Percentiles rank a stretch among this genome's conserved stretches.
These are phyloP conservation scores for Chlamydomonas sphaeroides DNA, from an alignment of 139 green algal species.

Conservation along the genomic window DNA sequence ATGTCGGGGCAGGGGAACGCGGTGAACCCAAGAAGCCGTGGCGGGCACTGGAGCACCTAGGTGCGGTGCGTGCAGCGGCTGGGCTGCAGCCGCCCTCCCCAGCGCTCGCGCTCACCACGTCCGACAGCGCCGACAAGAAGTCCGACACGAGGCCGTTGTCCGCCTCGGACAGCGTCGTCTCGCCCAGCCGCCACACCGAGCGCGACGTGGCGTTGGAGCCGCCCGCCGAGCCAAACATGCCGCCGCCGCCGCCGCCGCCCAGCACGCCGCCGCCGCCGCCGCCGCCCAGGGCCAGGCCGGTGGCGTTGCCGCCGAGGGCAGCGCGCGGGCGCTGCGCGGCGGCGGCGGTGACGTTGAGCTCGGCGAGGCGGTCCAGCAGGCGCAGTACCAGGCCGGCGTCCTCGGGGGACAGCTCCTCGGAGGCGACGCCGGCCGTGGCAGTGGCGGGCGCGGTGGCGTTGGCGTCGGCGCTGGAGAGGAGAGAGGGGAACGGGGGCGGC, in stretches of 20 bases:
- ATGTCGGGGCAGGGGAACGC: background rate
- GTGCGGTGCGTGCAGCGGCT: background rate
- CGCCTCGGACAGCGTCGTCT: conserved; percentile 10
- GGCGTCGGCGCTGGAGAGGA: background rate
- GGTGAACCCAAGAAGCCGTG: background rate
- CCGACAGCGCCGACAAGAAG: conserved; percentile 16
- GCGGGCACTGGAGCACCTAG: background rate
- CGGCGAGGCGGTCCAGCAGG: conserved; percentile 2
- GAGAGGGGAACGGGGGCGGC: too few species aligned
- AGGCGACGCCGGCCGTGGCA: background rate
- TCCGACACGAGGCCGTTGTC: conserved; percentile 10
- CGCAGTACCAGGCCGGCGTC: background rate
- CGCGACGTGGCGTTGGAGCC: too few species aligned
- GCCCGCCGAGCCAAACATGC: too few species aligned
- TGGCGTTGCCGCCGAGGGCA: background rate
- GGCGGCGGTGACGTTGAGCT: conserved; percentile 3
- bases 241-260: background rate
- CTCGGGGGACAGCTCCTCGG: background rate
- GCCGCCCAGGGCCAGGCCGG: background rate
- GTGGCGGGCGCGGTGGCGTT: background rate
- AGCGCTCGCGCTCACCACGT: background rate
- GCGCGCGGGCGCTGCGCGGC: background rate
- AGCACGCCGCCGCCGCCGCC: background rate
- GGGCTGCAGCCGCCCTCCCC: background rate
- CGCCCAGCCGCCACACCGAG: conserved; percentile 27